Conservation (phyloP, 306 rosid genomes). For the Trifolium dubium region DNA sequence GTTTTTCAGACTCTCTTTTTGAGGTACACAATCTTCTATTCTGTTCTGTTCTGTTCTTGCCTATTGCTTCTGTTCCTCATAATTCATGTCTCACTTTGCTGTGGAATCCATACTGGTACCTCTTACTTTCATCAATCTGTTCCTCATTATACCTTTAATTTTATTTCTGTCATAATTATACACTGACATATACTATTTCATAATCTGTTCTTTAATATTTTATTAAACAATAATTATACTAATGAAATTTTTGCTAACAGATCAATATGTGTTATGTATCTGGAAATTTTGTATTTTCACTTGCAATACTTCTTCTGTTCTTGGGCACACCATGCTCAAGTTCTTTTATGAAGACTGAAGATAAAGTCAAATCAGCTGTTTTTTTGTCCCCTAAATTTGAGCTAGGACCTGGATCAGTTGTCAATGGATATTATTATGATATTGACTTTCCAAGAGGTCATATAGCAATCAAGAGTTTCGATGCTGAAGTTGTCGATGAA, state of each 20-base stretch:
- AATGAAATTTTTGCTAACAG: constrained; percentile 41
- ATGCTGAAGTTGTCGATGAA: constrained; percentile 75
- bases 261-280: constrained; percentile 44
- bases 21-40: too few species aligned
- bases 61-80: too few species aligned
- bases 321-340: constrained; percentile 39
- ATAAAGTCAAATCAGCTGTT: constrained; percentile 47
- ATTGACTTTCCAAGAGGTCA: constrained; percentile 76
- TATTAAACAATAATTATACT: not conserved
- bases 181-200: not conserved
- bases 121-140: too few species aligned
- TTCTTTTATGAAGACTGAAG: constrained; percentile 35
- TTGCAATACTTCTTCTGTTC: constrained; percentile 42
- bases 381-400: constrained; percentile 59
- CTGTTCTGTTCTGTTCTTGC: too few species aligned
- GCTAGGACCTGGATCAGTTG: constrained; percentile 63
- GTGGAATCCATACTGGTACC: too few species aligned
- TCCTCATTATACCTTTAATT: too few species aligned
- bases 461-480: constrained; percentile 62
- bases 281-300: constrained; percentile 32
- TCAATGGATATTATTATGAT: constrained; percentile 42
- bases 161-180: too few species aligned
- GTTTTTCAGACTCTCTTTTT: too few species aligned
- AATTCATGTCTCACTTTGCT: too few species aligned
- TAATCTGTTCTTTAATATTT: not conserved